phyloP scores from a whole-genome alignment of 2,329 filamentous ascomycete genomes.

The Didymella pomorum region DNA sequence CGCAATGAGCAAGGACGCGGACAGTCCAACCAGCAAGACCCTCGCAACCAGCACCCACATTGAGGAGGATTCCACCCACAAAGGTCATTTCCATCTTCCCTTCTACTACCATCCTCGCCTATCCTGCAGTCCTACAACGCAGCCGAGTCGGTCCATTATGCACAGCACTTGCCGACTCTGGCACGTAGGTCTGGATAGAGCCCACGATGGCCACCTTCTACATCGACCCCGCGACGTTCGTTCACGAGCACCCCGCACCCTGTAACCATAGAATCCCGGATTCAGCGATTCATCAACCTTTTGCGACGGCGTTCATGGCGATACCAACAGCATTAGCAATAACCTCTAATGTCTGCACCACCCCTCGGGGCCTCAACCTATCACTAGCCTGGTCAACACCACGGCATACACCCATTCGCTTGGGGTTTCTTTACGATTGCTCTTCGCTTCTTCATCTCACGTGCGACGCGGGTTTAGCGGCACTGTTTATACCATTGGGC shows the following conservation, averaged over 20 bases:
- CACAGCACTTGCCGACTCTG: slow-evolving; percentile 22
- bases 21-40: slow-evolving; percentile 49
- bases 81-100: slow-evolving; percentile 7
- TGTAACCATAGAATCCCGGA: slow-evolving; percentile 46
- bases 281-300: slow-evolving; percentile 33
- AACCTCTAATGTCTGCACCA: slow-evolving; percentile 48
- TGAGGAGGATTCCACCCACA: slow-evolving; percentile 31
- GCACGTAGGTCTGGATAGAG: slow-evolving; percentile 28
- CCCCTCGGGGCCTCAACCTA: slow-evolving; percentile 39
- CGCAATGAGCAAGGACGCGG: slow-evolving; percentile 49
- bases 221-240: slow-evolving; percentile 30
- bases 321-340: slow-evolving; percentile 36
- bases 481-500: slow-evolving; percentile 47
- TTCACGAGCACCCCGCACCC: slow-evolving; percentile 31
- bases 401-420: slow-evolving; percentile 18
- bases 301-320: slow-evolving; percentile 48
- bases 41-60: slow-evolving; percentile 49
- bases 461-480: slow-evolving; percentile 31
- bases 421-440: slow-evolving; percentile 25
- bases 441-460: slow-evolving; percentile 31
- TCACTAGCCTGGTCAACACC: slow-evolving; percentile 33
- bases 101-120: slow-evolving; percentile 17
- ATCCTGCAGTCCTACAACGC: slow-evolving; percentile 21
- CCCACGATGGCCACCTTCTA: slow-evolving; percentile 22
- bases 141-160: slow-evolving; percentile 25